Base-by-base conservation (phyloP, 2,329 filamentous ascomycete species). In the Alternaria atra region DNA sequence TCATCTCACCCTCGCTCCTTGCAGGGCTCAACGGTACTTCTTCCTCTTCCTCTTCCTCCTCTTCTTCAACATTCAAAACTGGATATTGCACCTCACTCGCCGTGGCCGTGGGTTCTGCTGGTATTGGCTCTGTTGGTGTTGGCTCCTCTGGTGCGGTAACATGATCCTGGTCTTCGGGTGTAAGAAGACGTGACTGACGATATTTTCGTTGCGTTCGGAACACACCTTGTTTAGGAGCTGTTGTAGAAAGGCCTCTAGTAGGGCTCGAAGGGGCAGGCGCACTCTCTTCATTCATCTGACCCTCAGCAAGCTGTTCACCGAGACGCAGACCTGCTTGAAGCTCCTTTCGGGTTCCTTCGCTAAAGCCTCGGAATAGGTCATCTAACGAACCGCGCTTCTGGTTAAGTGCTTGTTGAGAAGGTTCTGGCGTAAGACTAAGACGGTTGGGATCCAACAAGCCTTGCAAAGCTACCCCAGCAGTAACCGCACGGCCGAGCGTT, bases 351-450 rank as follows among this genome's bases (percentile, higher is more conserved):
- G 78, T 79, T 5, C 76, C 74, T 52, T 78, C 73, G 53, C 78
- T 77, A 61, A 80, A 81, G 2, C 77, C 77, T 32, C 73, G 72
- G 64, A 80, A 80, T 1, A 79, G 63, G 48, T 78, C 73, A 30
- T 79, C 75, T 3, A 80, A 68, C 30, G 66, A 64, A 35, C 64
- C 69, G 35, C 64, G 71, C 42, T 69, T 70, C 54, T 69, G 67
- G 9, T 66, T 61, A 12, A 63, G 53, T 62, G 65, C 60, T 27
- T 66, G 65, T 37, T 71, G 67, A 25, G 70, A 65, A 44, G 70
- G 63, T 40, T 72, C 64, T 15, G 75, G 74, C 12, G 75, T 77
- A 8, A 69, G 55, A 27, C 74, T 77, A 12, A 70, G 56, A 40
- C 71, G 71, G 53, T 34, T 63, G 5, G 74, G 73, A 57, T 78